Evolutionary conservation across 2,329 filamentous ascomycete genomes (phyloP), one percentile per base, ranked within the genome.

Genomic region (Fonsecaea erecta): DNA sequence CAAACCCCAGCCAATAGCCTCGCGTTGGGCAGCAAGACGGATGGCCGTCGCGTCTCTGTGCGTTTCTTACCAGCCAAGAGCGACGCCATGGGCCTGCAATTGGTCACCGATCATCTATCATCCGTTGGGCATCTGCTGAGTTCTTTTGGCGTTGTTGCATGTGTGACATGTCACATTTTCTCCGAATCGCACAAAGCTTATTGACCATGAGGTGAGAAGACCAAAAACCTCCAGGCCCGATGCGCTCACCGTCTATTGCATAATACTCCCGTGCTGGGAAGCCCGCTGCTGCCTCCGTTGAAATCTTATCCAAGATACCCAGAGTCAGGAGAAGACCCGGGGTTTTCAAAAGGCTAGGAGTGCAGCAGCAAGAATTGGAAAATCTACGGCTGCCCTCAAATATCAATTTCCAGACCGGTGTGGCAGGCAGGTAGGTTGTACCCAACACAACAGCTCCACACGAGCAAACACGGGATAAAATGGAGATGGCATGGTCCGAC

Each of bases 101-200:
- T 37, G 53, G 43, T 34, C 62, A 24, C 28, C 46, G 34, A n/a
- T 24, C n/a, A 24, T 63, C 46, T 37, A 34, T 30, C 52, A 32
- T 30, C 28, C 30, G 55, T 59, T 63, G 51, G 46, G 55, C 59
- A 55, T 35, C 30, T 43, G 52, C 24, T 40, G 24, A 48, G 35
- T 34, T 28, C n/a, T n/a, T 35, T 34, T 54, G 52, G 43, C 34
- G 46, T 3, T 21, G 24, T 51, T 56, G 59, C 60, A 66, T 66
- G 64, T 48, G 43, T 66, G 64, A 66, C 60, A 52, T 60, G 61
- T 60, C 59, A 60, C 43, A 59, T 32, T 46, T 26, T 52, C 52
- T 35, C 53, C 53, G 60, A 62, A 40, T 32, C 37, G 52, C 60
- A 62, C 52, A 26, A 62, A 52, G 26, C 48, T 24, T n/a, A 37